Evolutionary conservation across 2,329 filamentous ascomycete species (phyloP).

Genomic region (Cercospora sojina): DNA sequence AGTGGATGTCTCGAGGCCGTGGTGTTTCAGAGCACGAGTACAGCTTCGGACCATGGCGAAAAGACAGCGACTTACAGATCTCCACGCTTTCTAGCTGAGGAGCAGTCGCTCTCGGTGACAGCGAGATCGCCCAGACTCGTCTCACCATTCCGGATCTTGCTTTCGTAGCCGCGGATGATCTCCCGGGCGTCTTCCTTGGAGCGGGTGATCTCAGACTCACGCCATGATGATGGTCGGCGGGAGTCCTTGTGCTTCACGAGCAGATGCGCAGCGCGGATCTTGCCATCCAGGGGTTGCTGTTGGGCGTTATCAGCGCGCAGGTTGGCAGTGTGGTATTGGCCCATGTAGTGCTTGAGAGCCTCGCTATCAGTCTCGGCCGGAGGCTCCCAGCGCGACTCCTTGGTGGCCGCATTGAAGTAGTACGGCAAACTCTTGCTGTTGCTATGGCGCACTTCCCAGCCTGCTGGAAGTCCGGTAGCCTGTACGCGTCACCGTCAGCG

Average conservation of each 20-base stretch:
- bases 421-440: constrained; percentile 99
- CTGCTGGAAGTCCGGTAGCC: constrained; percentile 37
- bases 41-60: not conserved
- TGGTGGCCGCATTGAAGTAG: constrained; percentile 88
- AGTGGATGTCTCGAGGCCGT: not conserved
- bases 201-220: constrained; percentile 83
- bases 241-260: constrained; percentile 91
- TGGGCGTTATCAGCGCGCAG: constrained; percentile 35
- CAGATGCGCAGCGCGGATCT: constrained; percentile 90
- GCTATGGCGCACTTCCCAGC: constrained; percentile 82
- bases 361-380: constrained; percentile 85
- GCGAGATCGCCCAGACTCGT: constrained; percentile 78
- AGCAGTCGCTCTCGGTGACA: constrained; percentile 88
- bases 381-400: constrained; percentile 93
- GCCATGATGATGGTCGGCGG: constrained; percentile 88
- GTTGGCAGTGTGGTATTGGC: constrained; percentile 66
- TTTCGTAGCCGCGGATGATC: constrained; percentile 74
- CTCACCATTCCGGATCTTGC: constrained; percentile 69
- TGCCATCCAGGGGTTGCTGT: constrained; percentile 57
- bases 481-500: constrained; percentile 15
- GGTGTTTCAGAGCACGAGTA: constrained; percentile 10
- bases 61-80: constrained; percentile 66
- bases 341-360: constrained; percentile 93
- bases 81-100: constrained; percentile 87
- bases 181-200: constrained; percentile 79